These are phyloP conservation scores for Dactylellina parvicollis DNA, from an alignment of 2,329 filamentous ascomycete species.

Conservation along the genomic window DNA sequence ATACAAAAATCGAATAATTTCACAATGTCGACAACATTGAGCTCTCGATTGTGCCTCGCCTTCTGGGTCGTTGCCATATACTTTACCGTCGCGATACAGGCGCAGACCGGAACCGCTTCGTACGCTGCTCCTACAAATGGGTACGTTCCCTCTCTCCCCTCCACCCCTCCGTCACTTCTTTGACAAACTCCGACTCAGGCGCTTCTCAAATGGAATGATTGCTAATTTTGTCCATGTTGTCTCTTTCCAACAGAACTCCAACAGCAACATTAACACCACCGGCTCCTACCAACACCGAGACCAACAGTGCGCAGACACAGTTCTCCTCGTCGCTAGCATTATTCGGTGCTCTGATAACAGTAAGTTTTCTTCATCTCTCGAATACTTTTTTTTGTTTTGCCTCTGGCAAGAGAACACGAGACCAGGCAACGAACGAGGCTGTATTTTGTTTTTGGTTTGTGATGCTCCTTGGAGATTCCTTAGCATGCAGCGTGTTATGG, in stretches of 20 bases:
- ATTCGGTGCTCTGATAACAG: slow-evolving; percentile 52
- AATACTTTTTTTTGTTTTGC: background rate
- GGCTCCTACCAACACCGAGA: slow-evolving; percentile 46
- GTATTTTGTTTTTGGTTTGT: slow-evolving; percentile 5
- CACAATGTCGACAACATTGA: slow-evolving; percentile 42
- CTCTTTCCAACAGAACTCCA: slow-evolving; percentile 32
- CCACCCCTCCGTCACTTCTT: no score
- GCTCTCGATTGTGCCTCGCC: slow-evolving; percentile 34
- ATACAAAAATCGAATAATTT: slow-evolving; percentile 6
- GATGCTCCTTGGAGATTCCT: slow-evolving; percentile 6
- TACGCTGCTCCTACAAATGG: slow-evolving; percentile 37
- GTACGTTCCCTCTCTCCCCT: slow-evolving; percentile 38
- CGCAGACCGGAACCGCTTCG: slow-evolving; percentile 40
- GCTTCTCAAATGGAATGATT: no score
- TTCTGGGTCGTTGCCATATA: slow-evolving; percentile 47
- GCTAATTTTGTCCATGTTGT: background rate
- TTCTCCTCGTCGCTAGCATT: slow-evolving; percentile 52
- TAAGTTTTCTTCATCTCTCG: slow-evolving; percentile 25
- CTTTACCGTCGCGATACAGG: slow-evolving; percentile 47
- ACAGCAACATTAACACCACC: slow-evolving; percentile 45
- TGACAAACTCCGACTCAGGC: no score
- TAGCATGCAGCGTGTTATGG: slow-evolving; percentile 20
- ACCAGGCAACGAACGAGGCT: slow-evolving; percentile 2
- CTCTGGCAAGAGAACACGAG: background rate
- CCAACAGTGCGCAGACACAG: slow-evolving; percentile 39